These are phyloP conservation scores for Albatrellus ellisii DNA, from an alignment of 768 basidiomycete genomes.

Conservation along the genomic window DNA sequence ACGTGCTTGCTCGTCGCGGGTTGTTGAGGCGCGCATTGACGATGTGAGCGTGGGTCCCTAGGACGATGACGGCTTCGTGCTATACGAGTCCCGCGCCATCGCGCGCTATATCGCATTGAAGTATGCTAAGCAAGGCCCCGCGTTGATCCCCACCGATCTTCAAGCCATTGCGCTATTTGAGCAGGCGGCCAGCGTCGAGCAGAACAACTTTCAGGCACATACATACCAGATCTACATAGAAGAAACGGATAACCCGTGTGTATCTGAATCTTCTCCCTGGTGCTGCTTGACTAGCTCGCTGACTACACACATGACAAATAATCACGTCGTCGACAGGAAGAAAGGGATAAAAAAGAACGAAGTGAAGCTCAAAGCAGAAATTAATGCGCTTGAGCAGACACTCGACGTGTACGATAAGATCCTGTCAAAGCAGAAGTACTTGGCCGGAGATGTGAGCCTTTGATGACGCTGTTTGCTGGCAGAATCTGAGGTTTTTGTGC, in stretches of 20 bases:
- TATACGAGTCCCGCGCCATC: conserved; percentile 56
- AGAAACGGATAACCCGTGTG: conserved; percentile 37
- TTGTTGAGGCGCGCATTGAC: too few relatives aligned
- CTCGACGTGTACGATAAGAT: conserved; percentile 45
- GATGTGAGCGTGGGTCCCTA: too few relatives aligned
- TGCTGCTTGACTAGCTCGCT: too few relatives aligned
- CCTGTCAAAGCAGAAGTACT: conserved; percentile 40
- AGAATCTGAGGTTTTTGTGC: background rate
- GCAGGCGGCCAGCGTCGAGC: conserved; percentile 34
- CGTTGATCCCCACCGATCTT: conserved; percentile 33
- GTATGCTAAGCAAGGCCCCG: conserved; percentile 29
- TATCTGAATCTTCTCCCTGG: conserved; percentile 9
- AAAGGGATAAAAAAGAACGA: conserved; percentile 17
- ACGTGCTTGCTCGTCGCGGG: too few relatives aligned
- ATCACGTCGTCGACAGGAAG: too few relatives aligned
- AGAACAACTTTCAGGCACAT: conserved; percentile 36
- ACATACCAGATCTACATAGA: conserved; percentile 31
- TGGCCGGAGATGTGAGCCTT: conserved; percentile 27
- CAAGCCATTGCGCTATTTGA: conserved; percentile 29
- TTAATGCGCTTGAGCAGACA: conserved; percentile 26
- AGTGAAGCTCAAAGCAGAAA: too few relatives aligned
- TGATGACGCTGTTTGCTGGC: too few relatives aligned
- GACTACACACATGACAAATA: too few relatives aligned
- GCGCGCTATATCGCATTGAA: conserved; percentile 43
- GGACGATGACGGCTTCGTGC: conserved; percentile 46